Conservation (phyloP, 2,329 filamentous ascomycete genomes). For the Stagonosporopsis rhizophila region DNA sequence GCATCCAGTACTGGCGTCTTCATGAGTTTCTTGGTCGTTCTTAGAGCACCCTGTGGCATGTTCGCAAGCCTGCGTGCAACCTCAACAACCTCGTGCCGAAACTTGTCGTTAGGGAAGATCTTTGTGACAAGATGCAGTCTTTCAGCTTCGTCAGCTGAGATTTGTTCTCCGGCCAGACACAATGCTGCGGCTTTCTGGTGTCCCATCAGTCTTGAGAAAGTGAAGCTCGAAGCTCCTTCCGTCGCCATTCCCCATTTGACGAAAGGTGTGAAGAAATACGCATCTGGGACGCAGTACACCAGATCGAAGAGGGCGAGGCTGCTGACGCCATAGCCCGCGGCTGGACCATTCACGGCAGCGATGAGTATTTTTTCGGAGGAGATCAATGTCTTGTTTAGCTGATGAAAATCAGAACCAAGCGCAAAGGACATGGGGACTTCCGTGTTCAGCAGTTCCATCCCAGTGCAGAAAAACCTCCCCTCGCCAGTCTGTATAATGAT, state of each 20-base stretch:
- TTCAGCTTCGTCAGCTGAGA: conserved; percentile 22
- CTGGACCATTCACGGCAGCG: conserved; percentile 32
- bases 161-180: conserved; percentile 27
- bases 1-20: conserved; percentile 20
- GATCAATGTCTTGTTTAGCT: conserved; percentile 27
- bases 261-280: conserved; percentile 35
- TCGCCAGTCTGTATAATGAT: conserved; percentile 30
- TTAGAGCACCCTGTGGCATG: conserved; percentile 18
- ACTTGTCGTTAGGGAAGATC: neutral
- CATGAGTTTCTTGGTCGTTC: conserved; percentile 28
- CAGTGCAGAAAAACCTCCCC: conserved; percentile 30
- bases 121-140: neutral
- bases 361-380: conserved; percentile 30
- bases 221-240: conserved; percentile 29
- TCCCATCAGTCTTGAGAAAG: conserved; percentile 30
- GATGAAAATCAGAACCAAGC: conserved; percentile 25
- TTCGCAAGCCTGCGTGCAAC: conserved; percentile 17
- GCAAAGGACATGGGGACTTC: conserved; percentile 18
- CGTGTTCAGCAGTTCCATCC: conserved; percentile 28
- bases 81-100: neutral
- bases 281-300: conserved; percentile 30
- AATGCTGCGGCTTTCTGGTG: conserved; percentile 28
- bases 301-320: conserved; percentile 32
- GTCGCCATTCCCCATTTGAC: conserved; percentile 32
- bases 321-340: conserved; percentile 29